Conservation (phyloP, 139 green algal genomes). For the Asterochloris erici region DNA sequence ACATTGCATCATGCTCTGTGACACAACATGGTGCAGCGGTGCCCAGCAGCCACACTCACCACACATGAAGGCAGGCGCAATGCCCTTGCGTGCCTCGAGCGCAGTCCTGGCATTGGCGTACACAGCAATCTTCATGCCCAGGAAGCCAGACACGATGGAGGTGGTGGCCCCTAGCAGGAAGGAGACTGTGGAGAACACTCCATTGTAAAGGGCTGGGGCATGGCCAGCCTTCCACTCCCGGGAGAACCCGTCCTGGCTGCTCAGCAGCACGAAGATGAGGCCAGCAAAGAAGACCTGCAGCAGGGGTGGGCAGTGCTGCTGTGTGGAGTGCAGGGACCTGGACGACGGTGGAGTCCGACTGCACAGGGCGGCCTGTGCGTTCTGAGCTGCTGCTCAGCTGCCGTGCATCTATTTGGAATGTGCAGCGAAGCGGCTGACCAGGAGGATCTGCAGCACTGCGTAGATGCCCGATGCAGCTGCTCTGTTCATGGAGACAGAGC, state of each 20-base stretch:
- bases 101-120: constrained; percentile 95
- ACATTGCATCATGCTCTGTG: background rate
- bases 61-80: constrained; percentile 92
- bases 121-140: constrained; percentile 96
- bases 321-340: no score
- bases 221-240: constrained; percentile 58
- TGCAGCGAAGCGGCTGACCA: no score
- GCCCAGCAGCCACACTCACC: constrained; percentile 30
- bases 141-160: constrained; percentile 89
- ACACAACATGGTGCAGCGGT: background rate
- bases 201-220: constrained; percentile 71
- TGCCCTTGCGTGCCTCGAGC: constrained; percentile 93
- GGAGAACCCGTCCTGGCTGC: constrained; percentile 67
- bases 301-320: background rate
- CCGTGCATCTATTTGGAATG: no score
- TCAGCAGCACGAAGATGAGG: constrained; percentile 92
- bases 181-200: constrained; percentile 88
- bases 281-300: constrained; percentile 81
- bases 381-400: no score
- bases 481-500: no score
- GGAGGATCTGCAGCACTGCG: no score
- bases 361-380: no score
- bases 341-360: no score
- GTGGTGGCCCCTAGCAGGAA: constrained; percentile 91
- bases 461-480: no score